These are phyloP conservation scores for Sindora glabra DNA, from an alignment of 306 rosid genomes.

Conservation along the genomic window DNA sequence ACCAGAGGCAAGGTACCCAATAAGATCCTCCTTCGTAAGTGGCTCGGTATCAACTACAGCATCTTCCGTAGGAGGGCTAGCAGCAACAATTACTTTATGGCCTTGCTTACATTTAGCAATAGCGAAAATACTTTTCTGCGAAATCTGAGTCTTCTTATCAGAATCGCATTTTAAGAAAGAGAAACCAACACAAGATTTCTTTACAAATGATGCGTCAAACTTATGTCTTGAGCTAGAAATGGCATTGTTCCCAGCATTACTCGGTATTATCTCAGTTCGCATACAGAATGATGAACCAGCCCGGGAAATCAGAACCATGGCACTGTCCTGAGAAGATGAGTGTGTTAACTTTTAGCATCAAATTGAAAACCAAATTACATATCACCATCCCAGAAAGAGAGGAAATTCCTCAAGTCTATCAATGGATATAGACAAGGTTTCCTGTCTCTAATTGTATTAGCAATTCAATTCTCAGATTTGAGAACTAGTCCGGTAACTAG, in stretches of 20 bases:
- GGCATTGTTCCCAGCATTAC: conserved; percentile 19
- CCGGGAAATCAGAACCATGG: conserved; percentile 53
- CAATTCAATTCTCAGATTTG: no score
- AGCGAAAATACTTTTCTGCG: conserved; percentile 14
- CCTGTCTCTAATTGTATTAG: no score
- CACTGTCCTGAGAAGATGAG: conserved; percentile 8
- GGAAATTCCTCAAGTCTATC: no score
- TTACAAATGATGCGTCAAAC: conserved; percentile 26
- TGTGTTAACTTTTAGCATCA: background rate
- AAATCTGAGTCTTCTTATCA: conserved; percentile 24
- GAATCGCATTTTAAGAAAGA: conserved; percentile 28
- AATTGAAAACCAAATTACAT: background rate
- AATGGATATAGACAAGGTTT: no score
- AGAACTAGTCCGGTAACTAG: no score
- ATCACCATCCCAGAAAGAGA: background rate
- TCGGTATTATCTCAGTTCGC: conserved; percentile 18
- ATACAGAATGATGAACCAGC: conserved; percentile 24
- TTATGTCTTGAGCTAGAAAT: conserved; percentile 18
- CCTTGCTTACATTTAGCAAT: conserved; percentile 23
- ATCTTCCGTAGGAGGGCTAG: conserved; percentile 94
- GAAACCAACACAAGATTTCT: conserved; percentile 32
- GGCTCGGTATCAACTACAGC: conserved; percentile 65
- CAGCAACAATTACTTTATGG: conserved; percentile 50
- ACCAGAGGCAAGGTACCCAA: conserved; percentile 75
- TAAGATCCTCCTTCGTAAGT: conserved; percentile 72